Conservation (phyloP, 2,329 filamentous ascomycete species). For the Fusarium nurragi region DNA sequence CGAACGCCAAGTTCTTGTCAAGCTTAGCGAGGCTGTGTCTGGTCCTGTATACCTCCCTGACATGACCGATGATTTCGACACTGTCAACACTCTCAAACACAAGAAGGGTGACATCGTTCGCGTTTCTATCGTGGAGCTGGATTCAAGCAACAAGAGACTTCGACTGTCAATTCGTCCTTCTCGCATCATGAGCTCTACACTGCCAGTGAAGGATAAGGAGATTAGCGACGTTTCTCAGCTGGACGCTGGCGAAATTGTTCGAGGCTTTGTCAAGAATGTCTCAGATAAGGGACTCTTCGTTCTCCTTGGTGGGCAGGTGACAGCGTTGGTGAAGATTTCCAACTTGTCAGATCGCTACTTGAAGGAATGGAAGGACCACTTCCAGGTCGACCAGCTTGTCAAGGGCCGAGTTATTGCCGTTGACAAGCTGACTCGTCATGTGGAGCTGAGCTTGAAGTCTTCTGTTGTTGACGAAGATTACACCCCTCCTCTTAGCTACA, state of each 20-base stretch:
- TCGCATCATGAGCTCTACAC: slow-evolving; percentile 85
- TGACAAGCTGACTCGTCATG: slow-evolving; percentile 72
- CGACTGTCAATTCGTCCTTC: slow-evolving; percentile 86
- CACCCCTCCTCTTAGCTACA: slow-evolving; percentile 74
- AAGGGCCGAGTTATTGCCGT: slow-evolving; percentile 83
- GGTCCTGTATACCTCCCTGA: slow-evolving; percentile 86
- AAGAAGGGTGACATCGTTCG: slow-evolving; percentile 87
- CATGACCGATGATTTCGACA: slow-evolving; percentile 84
- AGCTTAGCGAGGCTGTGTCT: slow-evolving; percentile 81
- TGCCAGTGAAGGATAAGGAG: slow-evolving; percentile 83
- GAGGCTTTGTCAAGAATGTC: slow-evolving; percentile 92
- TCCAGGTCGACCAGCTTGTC: slow-evolving; percentile 89
- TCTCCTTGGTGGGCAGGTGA: slow-evolving; percentile 80
- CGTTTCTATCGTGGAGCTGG: slow-evolving; percentile 84
- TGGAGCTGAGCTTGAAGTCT: slow-evolving; percentile 87
- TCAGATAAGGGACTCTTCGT: slow-evolving; percentile 91
- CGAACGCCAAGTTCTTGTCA: slow-evolving; percentile 84
- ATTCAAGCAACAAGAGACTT: slow-evolving; percentile 84
- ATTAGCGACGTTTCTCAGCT: slow-evolving; percentile 77
- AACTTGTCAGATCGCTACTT: slow-evolving; percentile 91
- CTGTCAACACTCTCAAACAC: slow-evolving; percentile 78
- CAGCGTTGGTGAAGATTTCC: slow-evolving; percentile 83
- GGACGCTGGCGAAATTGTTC: slow-evolving; percentile 78
- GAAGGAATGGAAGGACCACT: slow-evolving; percentile 94
- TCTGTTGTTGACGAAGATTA: slow-evolving; percentile 85